Percentiles rank a stretch among this genome's conserved stretches.
Evolutionary conservation across 371 early-diverging fungal species (phyloP).

Genomic region (Astathelohania contejeani): DNA sequence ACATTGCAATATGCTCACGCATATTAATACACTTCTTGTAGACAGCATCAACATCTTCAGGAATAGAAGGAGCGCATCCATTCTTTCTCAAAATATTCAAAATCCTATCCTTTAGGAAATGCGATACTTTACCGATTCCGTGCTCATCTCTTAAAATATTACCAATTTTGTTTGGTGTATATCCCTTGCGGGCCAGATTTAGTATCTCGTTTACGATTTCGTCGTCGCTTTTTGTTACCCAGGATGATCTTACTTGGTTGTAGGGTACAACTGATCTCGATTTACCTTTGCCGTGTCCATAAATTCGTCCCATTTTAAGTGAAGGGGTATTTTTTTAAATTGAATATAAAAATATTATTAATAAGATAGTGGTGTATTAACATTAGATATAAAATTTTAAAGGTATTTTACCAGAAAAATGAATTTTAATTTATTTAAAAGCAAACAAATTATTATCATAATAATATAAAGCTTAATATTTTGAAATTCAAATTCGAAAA

Average conservation of each 20-base stretch:
- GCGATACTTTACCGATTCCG: slow-evolving; percentile 84
- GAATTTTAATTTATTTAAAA: too few relatives aligned
- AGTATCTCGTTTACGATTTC: slow-evolving; percentile 91
- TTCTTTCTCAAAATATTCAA: slow-evolving; percentile 73
- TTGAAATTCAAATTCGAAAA: too few relatives aligned
- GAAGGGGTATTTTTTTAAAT: background rate
- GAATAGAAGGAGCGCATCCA: slow-evolving; percentile 84
- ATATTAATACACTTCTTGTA: slow-evolving; percentile 97
- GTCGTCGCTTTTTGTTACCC: slow-evolving; percentile 80
- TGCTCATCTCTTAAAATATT: slow-evolving; percentile 86
- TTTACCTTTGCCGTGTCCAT: slow-evolving; percentile 72
- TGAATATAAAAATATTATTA: too few relatives aligned
- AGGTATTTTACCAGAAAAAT: too few relatives aligned
- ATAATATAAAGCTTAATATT: too few relatives aligned
- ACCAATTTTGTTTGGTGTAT: slow-evolving; percentile 95
- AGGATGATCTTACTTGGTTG: slow-evolving; percentile 84
- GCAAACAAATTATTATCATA: too few relatives aligned
- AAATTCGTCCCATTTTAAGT: slow-evolving; percentile 53
- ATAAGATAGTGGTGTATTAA: too few relatives aligned
- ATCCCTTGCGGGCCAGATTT: slow-evolving; percentile 96
- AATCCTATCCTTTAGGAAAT: slow-evolving; percentile 83
- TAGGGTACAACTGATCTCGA: slow-evolving; percentile 91
- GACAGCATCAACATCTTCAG: slow-evolving; percentile 94
- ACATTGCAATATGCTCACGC: slow-evolving; percentile 93
- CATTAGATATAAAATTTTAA: too few relatives aligned